Conservation (phyloP, 2,329 filamentous ascomycete genomes). For the Calonectria pauciramosa region DNA sequence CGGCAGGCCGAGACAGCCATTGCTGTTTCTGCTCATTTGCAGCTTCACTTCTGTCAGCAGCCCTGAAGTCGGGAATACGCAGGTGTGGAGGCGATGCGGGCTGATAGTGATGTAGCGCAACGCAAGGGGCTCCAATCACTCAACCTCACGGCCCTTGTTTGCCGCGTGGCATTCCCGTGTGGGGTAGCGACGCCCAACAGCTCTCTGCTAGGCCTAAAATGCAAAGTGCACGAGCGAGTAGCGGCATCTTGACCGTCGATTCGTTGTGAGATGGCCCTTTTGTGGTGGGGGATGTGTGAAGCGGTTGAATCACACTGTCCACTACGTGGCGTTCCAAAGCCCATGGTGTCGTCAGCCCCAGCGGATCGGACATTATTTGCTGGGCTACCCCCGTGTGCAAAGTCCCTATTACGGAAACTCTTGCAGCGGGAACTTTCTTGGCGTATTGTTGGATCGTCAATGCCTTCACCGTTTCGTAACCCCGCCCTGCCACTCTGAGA, state of each 20-base stretch:
- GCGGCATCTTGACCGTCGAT: neutral
- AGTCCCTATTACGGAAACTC: neutral
- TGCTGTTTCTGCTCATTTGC: slow-evolving; percentile 7
- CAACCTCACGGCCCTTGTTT: neutral
- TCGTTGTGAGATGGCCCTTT: neutral
- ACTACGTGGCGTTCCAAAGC: neutral
- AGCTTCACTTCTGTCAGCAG: neutral
- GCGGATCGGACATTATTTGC: slow-evolving; percentile 6
- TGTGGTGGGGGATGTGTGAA: neutral
- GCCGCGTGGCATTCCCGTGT: slow-evolving; percentile 16
- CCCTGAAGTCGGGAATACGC: neutral
- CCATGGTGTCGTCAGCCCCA: neutral
- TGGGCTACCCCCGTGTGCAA: neutral
- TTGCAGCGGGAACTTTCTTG: neutral
- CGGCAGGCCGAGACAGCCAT: neutral
- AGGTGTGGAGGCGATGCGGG: neutral
- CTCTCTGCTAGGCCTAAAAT: slow-evolving; percentile 3
- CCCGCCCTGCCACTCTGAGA: slow-evolving; percentile 11
- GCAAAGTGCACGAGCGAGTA: neutral
- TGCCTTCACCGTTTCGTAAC: slow-evolving; percentile 6
- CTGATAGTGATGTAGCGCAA: neutral
- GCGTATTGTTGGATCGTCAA: slow-evolving; percentile 8
- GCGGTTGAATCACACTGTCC: neutral
- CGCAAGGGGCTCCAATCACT: neutral
- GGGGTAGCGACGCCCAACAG: slow-evolving; percentile 8